phyloP scores from a whole-genome alignment of 1,139 yeast species.

The Suhomyces atakaporum region DNA sequence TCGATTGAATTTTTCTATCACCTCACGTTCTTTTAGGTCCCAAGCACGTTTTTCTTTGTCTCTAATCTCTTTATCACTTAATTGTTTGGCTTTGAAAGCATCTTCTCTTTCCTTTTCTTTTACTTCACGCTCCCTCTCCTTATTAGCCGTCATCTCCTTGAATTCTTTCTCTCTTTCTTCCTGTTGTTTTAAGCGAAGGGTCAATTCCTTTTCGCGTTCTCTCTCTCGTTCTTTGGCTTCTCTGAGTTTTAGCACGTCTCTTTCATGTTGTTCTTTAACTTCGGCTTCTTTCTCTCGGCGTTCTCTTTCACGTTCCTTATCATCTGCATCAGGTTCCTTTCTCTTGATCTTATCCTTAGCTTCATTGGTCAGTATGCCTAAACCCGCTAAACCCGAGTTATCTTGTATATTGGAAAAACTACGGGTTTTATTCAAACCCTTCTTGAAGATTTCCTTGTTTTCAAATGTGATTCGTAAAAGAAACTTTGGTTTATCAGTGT shows the following conservation, averaged over 20 bases:
- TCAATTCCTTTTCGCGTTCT: slow-evolving; percentile 6
- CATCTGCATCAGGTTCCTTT: slow-evolving; percentile 3
- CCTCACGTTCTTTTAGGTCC: slow-evolving; percentile 28
- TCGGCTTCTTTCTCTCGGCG: slow-evolving; percentile 4
- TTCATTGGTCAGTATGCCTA: slow-evolving; percentile 23
- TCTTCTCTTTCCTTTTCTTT: slow-evolving; percentile 25
- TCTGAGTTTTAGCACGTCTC: neutral
- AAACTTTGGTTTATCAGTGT: slow-evolving; percentile 31
- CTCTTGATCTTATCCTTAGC: slow-evolving; percentile 4
- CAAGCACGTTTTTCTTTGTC: slow-evolving; percentile 4
- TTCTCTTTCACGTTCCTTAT: slow-evolving; percentile 2
- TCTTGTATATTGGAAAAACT: slow-evolving; percentile 2
- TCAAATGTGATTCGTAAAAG: slow-evolving; percentile 31
- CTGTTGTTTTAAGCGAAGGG: slow-evolving; percentile 10
- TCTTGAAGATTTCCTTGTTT: slow-evolving; percentile 3
- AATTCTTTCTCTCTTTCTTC: slow-evolving; percentile 16
- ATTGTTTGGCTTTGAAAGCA: slow-evolving; percentile 7
- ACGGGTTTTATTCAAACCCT: neutral
- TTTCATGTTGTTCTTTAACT: slow-evolving; percentile 5
- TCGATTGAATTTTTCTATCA: slow-evolving; percentile 28
- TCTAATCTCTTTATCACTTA: slow-evolving; percentile 7
- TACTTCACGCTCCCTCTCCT: slow-evolving; percentile 13
- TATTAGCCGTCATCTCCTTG: slow-evolving; percentile 2
- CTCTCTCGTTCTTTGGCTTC: slow-evolving; percentile 5
- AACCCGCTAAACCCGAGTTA: slow-evolving; percentile 19